Evolutionary conservation across 176 grass and related monocot genomes (phyloP), one percentile per base, ranked within the genome.

Genomic region (Ampelocalamus luodianensis): DNA sequence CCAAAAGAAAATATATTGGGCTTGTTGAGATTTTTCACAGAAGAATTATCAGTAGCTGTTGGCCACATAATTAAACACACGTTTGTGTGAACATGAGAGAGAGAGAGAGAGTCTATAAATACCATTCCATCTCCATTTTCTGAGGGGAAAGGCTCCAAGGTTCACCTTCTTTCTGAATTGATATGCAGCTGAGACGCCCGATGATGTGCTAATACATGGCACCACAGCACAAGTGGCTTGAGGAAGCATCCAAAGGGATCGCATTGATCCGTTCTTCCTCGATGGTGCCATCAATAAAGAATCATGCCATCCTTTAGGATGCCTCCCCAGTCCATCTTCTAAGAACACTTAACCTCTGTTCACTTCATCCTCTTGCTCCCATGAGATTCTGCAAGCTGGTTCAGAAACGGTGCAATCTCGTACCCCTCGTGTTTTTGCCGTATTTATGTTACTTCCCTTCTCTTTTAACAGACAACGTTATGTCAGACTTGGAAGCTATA

Each of bases 301-400:
- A 90, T 90, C 88, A 74, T 86, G 83, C 56, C 38, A 86, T 90
- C 66, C 65, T 90, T 90, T 83, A 72, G 88, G 83, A 90, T 79
- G 39, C 38, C 48, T 90, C 79, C 83, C 62, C 51, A 59, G 49
- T 48, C 45, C 61, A 77, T 79, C 85, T 15, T 63, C 22, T 11
- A 16, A 50, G 27, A 67, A 17, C 32, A 38, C 18, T 8, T 27
- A 32, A 1, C 24, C 11, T 29, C 20, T 44, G 5, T 65, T 74
- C 50, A 53, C 16, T 8, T 55, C 69, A 29, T 44, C 11, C 0
- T 12, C 22, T 62, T 62, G 22, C 32, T 64, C 36, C 69, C 17
- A 71, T 16, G 34, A 85, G 17, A 85, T 77, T 85, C 62, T 44
- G 50, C 40, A 54, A 53, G 53, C 48, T 85, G 34, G 5, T 42